Evolutionary conservation across 495 filamentous ascomycete species (phyloP), one percentile per base, ranked within the genome.

Genomic region (Pseudoneurospora amorphoporcata): DNA sequence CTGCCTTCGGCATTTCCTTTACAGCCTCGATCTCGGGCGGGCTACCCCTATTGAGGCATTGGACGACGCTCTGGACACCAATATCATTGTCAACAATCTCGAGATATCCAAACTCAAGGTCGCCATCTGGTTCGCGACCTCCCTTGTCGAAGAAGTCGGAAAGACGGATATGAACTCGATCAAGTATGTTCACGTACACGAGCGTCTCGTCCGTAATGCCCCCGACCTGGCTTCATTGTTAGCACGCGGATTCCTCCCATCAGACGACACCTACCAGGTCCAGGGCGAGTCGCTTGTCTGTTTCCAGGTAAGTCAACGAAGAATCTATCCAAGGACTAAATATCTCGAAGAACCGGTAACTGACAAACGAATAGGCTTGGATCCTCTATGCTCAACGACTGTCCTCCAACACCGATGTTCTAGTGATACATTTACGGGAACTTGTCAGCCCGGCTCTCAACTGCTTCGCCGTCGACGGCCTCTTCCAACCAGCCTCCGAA

Each of bases 101-200:
- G 85, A 84, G 35, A 79, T 84, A 42, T 78, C 76, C 2, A 89
- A 89, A 75, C 82, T 91, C 38, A 81, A 86, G 43, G 85, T 86
- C 8, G 79, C 91, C 4, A 83, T 94, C 14, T 93, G 91, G 85
- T 95, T 97, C 77, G 87, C 88, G 3, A 85, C 87, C 68, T 87
- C 86, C 17, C 80, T 97, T 9, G 92, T 90, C 4, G 92, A 96
- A 75, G 94, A 97, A 75, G 88, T 90, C 9, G 86, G 87, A 68
- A 92, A 90, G 76, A 85, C 89, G 12, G 88, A 91, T 74, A 82
- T 83, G 42, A 86, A 84, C 68, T 86, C 86, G 29, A 78, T 83
- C 53, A 88, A 87, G 74, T 86, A 89, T 47, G 9, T 74, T 35
- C 70, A 83, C 65, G 84, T 88, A 65, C 87, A 90, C 75, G 79